These are phyloP conservation scores for Scheffersomyces quercinus DNA, from an alignment of 1,139 yeast species.

Conservation along the genomic window DNA sequence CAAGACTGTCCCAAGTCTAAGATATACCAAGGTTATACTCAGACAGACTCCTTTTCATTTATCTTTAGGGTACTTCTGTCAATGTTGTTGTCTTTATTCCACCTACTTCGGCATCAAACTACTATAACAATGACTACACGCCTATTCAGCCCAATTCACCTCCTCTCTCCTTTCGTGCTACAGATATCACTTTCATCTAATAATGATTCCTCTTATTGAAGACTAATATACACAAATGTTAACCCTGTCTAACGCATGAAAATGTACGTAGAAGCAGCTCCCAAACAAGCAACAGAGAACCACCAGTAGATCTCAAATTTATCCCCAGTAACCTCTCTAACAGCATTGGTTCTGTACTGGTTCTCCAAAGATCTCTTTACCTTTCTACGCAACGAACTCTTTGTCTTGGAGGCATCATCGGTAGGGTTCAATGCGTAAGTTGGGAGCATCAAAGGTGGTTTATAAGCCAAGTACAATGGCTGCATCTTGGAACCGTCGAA, in stretches of 20 bases:
- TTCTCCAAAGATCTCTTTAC: conserved; percentile 78
- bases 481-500: conserved; percentile 83
- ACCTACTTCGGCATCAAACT: no score
- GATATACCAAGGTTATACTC: no score
- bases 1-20: no score
- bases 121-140: no score
- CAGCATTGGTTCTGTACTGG: conserved; percentile 76
- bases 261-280: conserved; percentile 18
- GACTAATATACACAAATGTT: no score
- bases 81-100: no score
- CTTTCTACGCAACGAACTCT: conserved; percentile 42
- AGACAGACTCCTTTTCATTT: no score
- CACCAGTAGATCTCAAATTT: conserved; percentile 49
- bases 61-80: no score
- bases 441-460: conserved; percentile 95
- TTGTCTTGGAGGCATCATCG: conserved; percentile 39
- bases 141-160: no score
- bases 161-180: no score
- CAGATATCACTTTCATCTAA: no score
- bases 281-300: conserved; percentile 33
- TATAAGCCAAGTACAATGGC: conserved; percentile 87
- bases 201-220: no score
- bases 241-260: conserved; percentile 9
- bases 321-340: conserved; percentile 43
- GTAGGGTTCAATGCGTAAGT: conserved; percentile 91